Evolutionary conservation across 106 monocot species (phyloP).

Genomic region (Acorus gramineus): DNA sequence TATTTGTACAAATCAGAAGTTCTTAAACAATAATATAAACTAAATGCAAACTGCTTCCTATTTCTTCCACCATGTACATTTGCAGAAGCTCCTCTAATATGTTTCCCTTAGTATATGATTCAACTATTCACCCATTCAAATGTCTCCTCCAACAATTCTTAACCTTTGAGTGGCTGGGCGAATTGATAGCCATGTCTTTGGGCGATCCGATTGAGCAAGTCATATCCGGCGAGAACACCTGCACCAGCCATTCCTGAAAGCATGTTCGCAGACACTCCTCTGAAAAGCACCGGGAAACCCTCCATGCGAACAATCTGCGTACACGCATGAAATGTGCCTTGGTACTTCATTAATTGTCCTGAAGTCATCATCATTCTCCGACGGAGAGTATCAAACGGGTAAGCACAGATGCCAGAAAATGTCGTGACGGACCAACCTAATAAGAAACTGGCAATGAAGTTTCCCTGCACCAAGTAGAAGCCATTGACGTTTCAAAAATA

Average conservation of each 20-base stretch:
- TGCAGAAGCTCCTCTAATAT: too few species aligned
- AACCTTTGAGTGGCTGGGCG: too few species aligned
- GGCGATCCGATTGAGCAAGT: conserved; percentile 53
- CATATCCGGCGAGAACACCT: conserved; percentile 82
- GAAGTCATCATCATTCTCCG: conserved; percentile 97
- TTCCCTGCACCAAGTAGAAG: conserved; percentile 35
- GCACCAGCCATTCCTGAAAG: conserved; percentile 88
- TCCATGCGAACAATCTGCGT: conserved; percentile 44
- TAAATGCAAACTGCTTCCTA: too few species aligned
- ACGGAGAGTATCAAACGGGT: conserved; percentile 88
- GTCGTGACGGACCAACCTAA: conserved; percentile 77
- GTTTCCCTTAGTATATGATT: too few species aligned
- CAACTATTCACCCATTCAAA: too few species aligned
- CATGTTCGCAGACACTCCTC: conserved; percentile 82
- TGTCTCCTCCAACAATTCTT: too few species aligned
- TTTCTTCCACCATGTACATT: too few species aligned
- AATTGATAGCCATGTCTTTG: conserved; percentile 13
- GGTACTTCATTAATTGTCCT: conserved; percentile 58
- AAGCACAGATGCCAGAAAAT: conserved; percentile 66
- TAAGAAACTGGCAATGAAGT: conserved; percentile 74
- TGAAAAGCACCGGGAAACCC: conserved; percentile 54
- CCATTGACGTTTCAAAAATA: background rate
- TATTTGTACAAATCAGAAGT: too few species aligned
- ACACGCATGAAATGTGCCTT: conserved; percentile 46
- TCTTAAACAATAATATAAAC: too few species aligned